Evolutionary conservation across 1,284 basidiomycete genomes (phyloP), one percentile per base, ranked within the genome.

Genomic region (Apiotrichum porosum): DNA sequence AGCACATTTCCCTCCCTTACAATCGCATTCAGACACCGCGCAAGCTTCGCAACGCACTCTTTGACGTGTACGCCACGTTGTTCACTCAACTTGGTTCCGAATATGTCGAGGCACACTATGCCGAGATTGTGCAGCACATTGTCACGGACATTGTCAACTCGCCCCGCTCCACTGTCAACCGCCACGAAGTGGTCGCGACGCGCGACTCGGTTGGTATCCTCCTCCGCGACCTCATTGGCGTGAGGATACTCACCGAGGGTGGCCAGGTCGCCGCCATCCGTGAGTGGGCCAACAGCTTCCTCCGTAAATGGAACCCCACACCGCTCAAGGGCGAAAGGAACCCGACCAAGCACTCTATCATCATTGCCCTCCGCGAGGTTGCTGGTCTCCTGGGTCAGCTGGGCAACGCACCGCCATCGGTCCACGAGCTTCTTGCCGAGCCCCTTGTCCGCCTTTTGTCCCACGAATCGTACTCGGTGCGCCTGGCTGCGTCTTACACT

Each of bases 201-300:
- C 80, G 88, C 15, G 84, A 83, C 32, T 77, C 88, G 8, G 83
- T 91, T 28, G 82, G 82, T 2, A 79, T 90, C 30, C 66, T 97
- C 10, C 73, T 97, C 28, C 79, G 91, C 36, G 88, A 94, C 59
- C 79, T 97, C 24, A 82, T 98, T 39, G 90, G 88, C 1, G 82
- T 86, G 6, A 77, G 90, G 46, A 84, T 97, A 79, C 75, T 98
- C 41, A 86, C 86, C 48, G 93, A 97, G 65, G 88, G 91, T 58
- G 91, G 86, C 0, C 93, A 97, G 72, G 93, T 97, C 41, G 77
- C 80, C 30, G 94, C 93, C 0, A 87, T 97, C 24, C 84, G 88
- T 58, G 91, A 94, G 57, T 76, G 97, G 39, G 83, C 86, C 0
- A 82, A 78, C 42, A 76, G 79, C 6, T 95, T 91, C 63, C 76